Evolutionary conservation across 1,284 basidiomycete genomes (phyloP).

Genomic region (Papiliotrema fonsecae): DNA sequence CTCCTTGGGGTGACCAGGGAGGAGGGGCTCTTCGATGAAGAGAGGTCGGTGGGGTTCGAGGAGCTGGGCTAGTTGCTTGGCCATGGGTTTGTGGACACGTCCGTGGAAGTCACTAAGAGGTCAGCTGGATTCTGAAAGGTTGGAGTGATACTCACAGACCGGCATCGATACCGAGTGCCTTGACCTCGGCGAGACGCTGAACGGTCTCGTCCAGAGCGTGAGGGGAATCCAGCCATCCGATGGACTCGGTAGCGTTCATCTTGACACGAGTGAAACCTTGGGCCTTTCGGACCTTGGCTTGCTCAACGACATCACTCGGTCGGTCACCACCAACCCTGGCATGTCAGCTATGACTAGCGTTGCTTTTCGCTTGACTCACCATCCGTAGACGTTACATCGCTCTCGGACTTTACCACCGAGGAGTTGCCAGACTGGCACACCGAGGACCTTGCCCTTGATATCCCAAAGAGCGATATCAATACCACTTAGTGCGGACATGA

Average conservation of each 20-base stretch:
- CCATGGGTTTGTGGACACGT: constrained; percentile 65
- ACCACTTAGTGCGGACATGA: constrained; percentile 56
- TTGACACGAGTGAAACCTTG: constrained; percentile 69
- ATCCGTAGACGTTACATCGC: constrained; percentile 45
- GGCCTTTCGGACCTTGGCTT: constrained; percentile 59
- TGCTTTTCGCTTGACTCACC: constrained; percentile 11
- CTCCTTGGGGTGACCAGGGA: constrained; percentile 51
- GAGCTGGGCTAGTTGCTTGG: constrained; percentile 66
- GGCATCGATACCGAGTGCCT: constrained; percentile 62
- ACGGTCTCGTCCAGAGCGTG: constrained; percentile 58
- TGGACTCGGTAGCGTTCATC: constrained; percentile 57
- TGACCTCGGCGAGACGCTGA: constrained; percentile 60
- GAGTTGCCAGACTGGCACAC: constrained; percentile 69
- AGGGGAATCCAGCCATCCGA: constrained; percentile 53
- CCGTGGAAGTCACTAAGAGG: constrained; percentile 50
- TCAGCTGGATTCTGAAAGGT: neutral
- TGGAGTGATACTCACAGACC: constrained; percentile 39
- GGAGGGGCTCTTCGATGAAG: constrained; percentile 73
- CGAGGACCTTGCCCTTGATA: constrained; percentile 71
- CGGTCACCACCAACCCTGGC: constrained; percentile 60
- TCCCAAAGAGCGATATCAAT: constrained; percentile 62
- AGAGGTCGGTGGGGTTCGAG: constrained; percentile 63
- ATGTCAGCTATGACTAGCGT: constrained; percentile 9
- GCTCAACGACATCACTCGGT: constrained; percentile 59
- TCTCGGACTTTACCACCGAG: constrained; percentile 63